Evolutionary conservation across 805 yeast genomes (phyloP), one percentile per base, ranked within the genome.

Genomic region (Kregervanrija fluxuum): DNA sequence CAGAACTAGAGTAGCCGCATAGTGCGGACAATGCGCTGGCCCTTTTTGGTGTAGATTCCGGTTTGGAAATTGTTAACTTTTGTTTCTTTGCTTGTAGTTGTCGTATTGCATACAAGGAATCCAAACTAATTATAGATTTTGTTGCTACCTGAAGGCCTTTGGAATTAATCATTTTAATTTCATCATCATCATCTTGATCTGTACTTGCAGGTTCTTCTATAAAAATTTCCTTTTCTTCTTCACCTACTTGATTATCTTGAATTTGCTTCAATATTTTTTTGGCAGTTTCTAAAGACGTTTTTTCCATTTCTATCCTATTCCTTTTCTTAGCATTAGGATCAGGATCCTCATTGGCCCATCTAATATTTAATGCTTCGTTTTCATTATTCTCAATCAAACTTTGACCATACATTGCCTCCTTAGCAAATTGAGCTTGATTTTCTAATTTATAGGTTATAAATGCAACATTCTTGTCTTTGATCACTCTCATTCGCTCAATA

Each of bases 301-400:
- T 74, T 46, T 81, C 83, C 38, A 71, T 46, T 30, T 71, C 65
- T 38, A 74, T 64, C 52, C 75, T 69, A 35, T 69, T 76, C 50
- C 77, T 66, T 43, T 59, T 66, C 49, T 69, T 74, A 3, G 86
- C 81, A 4, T 62, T 64, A 0, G 93, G 93, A 55, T 82, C 83
- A 2, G 95, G 95, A 60, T 88, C 95, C 37, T 85, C 91, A 48
- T 77, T 79, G 0, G 97, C 95, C 98, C 98, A 90, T 50, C 86
- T 73, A 1, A 90, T 76, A 48, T 71, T 75, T 37, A 90, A 62
- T 0, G 81, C 74, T 49, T 85, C 95, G 46, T 75, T 73, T 37
- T 74, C 79, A 42, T 80, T 74, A 4, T 49, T 54, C 17, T 52
- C 53, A 17, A 53, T 60, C 8, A 90, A 60, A 8, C 85, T 73